Evolutionary conservation across 129 eudicot genomes (phyloP), one percentile per base, ranked within the genome.

Genomic region (Dittrichia graveolens): DNA sequence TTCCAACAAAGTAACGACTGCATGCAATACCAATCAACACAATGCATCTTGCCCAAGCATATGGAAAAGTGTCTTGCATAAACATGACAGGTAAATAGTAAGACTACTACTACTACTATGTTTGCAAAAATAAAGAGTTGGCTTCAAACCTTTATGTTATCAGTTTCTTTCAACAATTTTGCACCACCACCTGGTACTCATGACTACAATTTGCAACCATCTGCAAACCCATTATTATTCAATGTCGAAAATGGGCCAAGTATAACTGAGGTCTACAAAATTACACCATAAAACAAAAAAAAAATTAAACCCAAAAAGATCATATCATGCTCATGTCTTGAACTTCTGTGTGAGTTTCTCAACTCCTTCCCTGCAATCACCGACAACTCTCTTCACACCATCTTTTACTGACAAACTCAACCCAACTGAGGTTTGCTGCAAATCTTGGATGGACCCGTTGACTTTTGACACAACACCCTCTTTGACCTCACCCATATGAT

Each of bases 361-460:
- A 60, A 89, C 95, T 48, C 96, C 90, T 67, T 78, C 98, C 79
- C 82, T 85, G 85, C 95, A 86, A 64, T 92, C 98, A 31, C 79
- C 96, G 15, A 79, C 95, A 56, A 85, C 86, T 7, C 96, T 84
- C 77, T 87, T 87, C 44, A 83, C 85, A 15, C 91, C 87, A 76
- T 88, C 97, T 80, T 87, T 88, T 15, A 75, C 85, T 53, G 85
- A 63, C 10, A 68, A 61, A 67, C 82, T 47, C 65, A 84, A 71
- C 71, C 76, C 88, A 47, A 59, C 87, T 2, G 92, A 84, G 52
- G 84, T 80, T 11, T 78, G 82, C 60, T 88, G 89, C 62, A 89
- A 72, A 49, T 83, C 90, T 65, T 87, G 85, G 60, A 89, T 72
- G 5, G 96, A 89, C 43, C 67, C 71, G n/a, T 74, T 82, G 45